These are phyloP conservation scores for Tuber indicum DNA, from an alignment of 495 filamentous ascomycete species.

Conservation along the genomic window DNA sequence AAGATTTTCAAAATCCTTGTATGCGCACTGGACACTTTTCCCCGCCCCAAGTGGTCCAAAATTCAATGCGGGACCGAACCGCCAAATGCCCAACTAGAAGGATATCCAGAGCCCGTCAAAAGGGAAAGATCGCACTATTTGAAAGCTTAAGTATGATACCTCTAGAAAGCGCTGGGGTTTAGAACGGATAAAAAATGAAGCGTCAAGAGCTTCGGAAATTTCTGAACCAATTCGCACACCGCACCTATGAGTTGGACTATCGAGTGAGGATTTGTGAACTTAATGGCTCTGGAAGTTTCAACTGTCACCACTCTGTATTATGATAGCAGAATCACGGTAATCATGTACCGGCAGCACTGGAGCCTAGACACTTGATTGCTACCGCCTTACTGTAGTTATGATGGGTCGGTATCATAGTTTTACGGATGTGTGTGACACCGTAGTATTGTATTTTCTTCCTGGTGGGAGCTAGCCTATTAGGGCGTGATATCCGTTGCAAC, in stretches of 20 bases:
- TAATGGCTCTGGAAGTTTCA: background rate
- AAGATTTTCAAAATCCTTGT: no score
- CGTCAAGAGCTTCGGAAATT: background rate
- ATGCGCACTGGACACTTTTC: no score
- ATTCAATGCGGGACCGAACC: background rate
- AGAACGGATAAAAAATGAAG: background rate
- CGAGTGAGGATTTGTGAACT: background rate
- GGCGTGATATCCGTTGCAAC: background rate
- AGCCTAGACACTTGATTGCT: background rate
- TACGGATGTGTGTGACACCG: background rate
- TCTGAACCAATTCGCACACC: background rate
- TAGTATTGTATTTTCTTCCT: background rate
- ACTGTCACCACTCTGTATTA: background rate
- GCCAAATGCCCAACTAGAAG: background rate
- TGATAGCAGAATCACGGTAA: background rate
- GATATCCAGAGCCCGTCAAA: background rate
- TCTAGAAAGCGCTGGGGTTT: background rate
- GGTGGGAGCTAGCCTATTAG: background rate
- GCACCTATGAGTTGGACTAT: background rate
- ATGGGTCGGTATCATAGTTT: background rate
- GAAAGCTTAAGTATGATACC: background rate
- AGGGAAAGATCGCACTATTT: background rate
- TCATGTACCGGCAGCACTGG: background rate
- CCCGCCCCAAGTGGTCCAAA: background rate
- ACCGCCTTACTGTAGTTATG: background rate